Base-by-base conservation (phyloP, 495 filamentous ascomycete genomes). In the Usnea hakonensis region DNA sequence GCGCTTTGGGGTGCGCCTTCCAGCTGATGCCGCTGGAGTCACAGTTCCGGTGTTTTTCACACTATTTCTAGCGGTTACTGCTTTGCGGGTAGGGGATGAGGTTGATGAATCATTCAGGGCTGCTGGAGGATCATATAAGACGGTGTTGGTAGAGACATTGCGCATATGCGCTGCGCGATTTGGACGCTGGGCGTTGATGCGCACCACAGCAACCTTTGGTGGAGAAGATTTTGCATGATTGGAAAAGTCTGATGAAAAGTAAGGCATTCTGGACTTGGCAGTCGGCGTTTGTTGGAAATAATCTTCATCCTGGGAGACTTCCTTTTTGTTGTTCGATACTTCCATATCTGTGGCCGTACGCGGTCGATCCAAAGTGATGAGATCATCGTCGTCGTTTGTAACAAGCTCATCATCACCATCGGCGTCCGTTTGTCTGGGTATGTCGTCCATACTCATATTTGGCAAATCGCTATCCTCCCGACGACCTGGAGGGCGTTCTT, bases 321-420 rank as follows among this genome's bases (percentile, higher is more conserved):
- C 33, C n/a, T 19, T 55, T 57, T 26, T 23, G 21, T 61, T 68
- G 57, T n/a, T 69, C 63, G 35, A 75, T 65, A 33, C 77, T 76
- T 37, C 81, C 79, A 40, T 62, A 46, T 54, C 62, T 64, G 2
- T 69, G 69, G 3, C 70, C 70, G 28, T 68, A 69, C 19, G 75
- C 73, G 13, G 60, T 56, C 35, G 72, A 72, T 58, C 59, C 21
- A 55, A 57, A 13, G 53, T 72, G 64, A 66, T 60, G 32, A 69
- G 68, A 53, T 86, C 85, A 40, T 86, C 83, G 46, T 86, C 83
- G 33, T 88, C 87, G 44, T 88, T 87, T 0, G 89, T 91, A n/a
- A 90, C 81, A n/a, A 90, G 78, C 72, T 95, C 91, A 65, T 95
- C 90, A 66, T 96, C 91, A 5, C 89, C 91, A 73, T 96, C 90